Evolutionary conservation across 2,329 filamentous ascomycete species (phyloP), one percentile per base, ranked within the genome.

Genomic region (Ceratocystis papillata): DNA sequence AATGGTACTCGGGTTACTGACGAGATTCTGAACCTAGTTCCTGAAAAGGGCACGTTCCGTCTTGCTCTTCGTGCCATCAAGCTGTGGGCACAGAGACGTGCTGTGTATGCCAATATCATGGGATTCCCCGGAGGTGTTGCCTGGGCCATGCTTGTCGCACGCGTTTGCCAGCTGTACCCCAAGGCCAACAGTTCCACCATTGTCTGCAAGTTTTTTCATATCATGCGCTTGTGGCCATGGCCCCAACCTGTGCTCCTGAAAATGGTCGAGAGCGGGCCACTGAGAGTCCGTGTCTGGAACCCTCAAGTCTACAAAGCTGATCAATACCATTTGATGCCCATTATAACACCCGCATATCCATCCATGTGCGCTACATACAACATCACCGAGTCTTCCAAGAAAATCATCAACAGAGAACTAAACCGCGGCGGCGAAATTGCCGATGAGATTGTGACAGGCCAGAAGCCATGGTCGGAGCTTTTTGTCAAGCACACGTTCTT

Each of bases 281-380:
- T 96, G 50, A 86, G 89, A 65, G 88, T 94, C 65, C 86, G 89
- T 71, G 88, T 96, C 67, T 99, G 94, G 93, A 97, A 99, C 72
- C 94, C 94, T 44, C 88, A 87, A 80, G 88, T 91, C 37, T 95
- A 96, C 74, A 85, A 85, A 68, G 83, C 84, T 65, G 94, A 97
- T 75, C 83, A 84, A 55, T 89, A 85, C 70, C 93, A 97, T 75
- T 79, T 96, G 64, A 99, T 99, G 94, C 94, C 94, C 33, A 90
- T 99, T 75, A 97, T 99, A 72, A 99, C 94, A 1, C 94, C 94
- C 1, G 92, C 94, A 0, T 97, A 96, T 74, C 94, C 94, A 2
- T 95, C 91, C 62, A 97, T 96, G 92, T 97, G 94, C 75, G 88
- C 94, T 1, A 97, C 94, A 0, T 94, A 96, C 78, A 97, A 96